phyloP scores from a whole-genome alignment of 129 eudicot species.

The Chrysanthemum seticuspe region DNA sequence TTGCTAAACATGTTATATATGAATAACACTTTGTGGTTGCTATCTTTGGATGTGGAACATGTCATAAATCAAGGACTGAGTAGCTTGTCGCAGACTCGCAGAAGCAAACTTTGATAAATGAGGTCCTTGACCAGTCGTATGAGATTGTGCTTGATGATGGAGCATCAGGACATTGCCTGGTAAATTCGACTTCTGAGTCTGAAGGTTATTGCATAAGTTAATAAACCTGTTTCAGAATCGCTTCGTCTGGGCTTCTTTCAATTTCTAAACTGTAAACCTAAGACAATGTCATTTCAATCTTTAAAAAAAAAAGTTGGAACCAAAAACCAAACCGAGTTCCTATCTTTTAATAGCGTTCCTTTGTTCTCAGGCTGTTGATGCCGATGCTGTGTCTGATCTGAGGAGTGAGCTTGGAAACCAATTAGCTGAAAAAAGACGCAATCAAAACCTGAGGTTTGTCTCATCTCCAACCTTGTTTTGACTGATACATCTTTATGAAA shows the following conservation, averaged over 20 bases:
- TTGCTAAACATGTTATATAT: not conserved
- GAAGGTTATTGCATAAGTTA: constrained; percentile 14
- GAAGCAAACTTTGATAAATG: constrained; percentile 63
- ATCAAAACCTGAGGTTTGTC: constrained; percentile 61
- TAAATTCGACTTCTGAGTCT: constrained; percentile 25
- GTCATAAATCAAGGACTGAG: constrained; percentile 56
- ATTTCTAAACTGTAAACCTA: too few species aligned
- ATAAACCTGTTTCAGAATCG: not conserved
- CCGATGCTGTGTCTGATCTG: constrained; percentile 67
- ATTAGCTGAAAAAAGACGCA: constrained; percentile 77
- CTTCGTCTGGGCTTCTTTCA: not conserved
- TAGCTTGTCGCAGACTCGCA: constrained; percentile 56
- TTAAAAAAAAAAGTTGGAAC: too few species aligned
- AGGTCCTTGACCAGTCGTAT: constrained; percentile 71
- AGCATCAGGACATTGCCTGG: constrained; percentile 72
- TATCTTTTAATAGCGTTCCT: not conserved
- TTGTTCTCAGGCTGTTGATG: constrained; percentile 61
- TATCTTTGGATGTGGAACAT: constrained; percentile 59
- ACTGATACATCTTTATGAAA: not conserved
- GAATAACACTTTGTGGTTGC: constrained; percentile 45
- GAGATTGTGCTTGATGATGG: constrained; percentile 71
- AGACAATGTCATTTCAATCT: too few species aligned
- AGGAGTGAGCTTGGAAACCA: constrained; percentile 97
- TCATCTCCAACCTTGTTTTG: not conserved
- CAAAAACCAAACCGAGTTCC: not conserved